Percentiles rank a stretch among this genome's conserved stretches.
Evolutionary conservation across 2,329 filamentous ascomycete genomes (phyloP).

Genomic region (Aspergillus chevalieri): DNA sequence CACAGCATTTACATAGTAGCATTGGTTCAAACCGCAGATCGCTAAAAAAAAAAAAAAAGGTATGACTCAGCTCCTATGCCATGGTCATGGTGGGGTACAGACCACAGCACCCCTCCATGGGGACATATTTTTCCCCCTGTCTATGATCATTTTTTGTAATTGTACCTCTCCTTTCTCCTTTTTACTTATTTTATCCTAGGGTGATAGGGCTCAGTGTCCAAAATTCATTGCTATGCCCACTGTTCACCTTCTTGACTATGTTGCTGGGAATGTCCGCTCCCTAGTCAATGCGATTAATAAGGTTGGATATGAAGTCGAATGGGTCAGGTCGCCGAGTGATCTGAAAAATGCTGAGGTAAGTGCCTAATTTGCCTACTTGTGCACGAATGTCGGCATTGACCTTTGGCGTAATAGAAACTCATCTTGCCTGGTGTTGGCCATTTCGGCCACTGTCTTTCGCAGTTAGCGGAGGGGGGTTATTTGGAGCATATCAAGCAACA

Average conservation of each 20-base stretch:
- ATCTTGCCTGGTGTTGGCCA: slow-evolving; percentile 96
- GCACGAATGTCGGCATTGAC: slow-evolving; percentile 1
- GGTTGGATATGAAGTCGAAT: slow-evolving; percentile 85
- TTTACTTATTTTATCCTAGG: too few relatives aligned
- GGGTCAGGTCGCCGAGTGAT: slow-evolving; percentile 80
- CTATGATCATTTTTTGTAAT: not conserved
- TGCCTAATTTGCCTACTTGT: not conserved
- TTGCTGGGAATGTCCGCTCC: slow-evolving; percentile 92
- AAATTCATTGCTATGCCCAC: slow-evolving; percentile 36
- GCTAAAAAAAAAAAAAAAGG: slow-evolving; percentile 13
- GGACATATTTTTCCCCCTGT: not conserved
- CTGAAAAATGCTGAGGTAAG: slow-evolving; percentile 76
- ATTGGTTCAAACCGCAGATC: too few relatives aligned
- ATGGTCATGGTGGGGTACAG: slow-evolving; percentile 11
- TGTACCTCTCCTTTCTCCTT: not conserved
- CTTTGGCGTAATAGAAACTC: slow-evolving; percentile 59
- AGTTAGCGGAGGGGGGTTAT: slow-evolving; percentile 76
- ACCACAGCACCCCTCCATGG: not conserved
- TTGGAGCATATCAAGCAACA: slow-evolving; percentile 74
- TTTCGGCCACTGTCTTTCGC: slow-evolving; percentile 89
- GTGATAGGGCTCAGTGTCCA: not conserved
- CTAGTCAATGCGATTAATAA: slow-evolving; percentile 97
- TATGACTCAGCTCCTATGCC: slow-evolving; percentile 20
- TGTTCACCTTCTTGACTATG: slow-evolving; percentile 65
- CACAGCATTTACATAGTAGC: too few relatives aligned